Conservation (phyloP, 176 grass and related monocot species). For the Chloris gayana region DNA sequence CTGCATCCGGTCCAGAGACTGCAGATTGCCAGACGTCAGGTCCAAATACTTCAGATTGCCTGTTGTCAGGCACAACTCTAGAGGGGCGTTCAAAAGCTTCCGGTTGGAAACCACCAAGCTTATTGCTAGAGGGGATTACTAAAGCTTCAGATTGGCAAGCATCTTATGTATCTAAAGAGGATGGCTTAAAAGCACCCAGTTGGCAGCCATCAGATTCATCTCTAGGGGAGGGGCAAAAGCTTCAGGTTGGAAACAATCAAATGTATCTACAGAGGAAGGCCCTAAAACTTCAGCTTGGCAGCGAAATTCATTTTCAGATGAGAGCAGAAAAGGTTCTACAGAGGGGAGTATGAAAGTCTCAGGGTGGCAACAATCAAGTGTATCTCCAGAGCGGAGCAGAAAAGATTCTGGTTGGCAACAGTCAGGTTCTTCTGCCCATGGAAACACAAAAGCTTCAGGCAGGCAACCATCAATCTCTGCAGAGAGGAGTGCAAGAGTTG, state of each 20-base stretch:
- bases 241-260: neutral
- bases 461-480: slow-evolving; percentile 14
- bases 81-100: slow-evolving; percentile 21
- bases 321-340: slow-evolving; percentile 18
- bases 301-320: neutral
- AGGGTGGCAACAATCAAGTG: slow-evolving; percentile 33
- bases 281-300: slow-evolving; percentile 33
- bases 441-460: slow-evolving; percentile 19
- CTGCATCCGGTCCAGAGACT: slow-evolving; percentile 18
- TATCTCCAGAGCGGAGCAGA: slow-evolving; percentile 24
- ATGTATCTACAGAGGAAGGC: neutral
- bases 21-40: neutral
- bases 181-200: neutral
- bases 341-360: slow-evolving; percentile 12
- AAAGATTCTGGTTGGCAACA: slow-evolving; percentile 19
- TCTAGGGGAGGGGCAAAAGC: neutral
- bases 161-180: neutral
- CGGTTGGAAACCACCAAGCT: slow-evolving; percentile 21
- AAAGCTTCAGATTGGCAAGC: neutral
- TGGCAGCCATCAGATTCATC: slow-evolving; percentile 1
- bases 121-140: slow-evolving; percentile 13
- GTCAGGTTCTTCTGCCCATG: slow-evolving; percentile 8
- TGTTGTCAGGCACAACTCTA: slow-evolving; percentile 2
- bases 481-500: slow-evolving; percentile 28
- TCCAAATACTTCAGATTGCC: slow-evolving; percentile 17